Evolutionary conservation across 164 flowering plant genomes (phyloP).

Genomic region (Santalum album): DNA sequence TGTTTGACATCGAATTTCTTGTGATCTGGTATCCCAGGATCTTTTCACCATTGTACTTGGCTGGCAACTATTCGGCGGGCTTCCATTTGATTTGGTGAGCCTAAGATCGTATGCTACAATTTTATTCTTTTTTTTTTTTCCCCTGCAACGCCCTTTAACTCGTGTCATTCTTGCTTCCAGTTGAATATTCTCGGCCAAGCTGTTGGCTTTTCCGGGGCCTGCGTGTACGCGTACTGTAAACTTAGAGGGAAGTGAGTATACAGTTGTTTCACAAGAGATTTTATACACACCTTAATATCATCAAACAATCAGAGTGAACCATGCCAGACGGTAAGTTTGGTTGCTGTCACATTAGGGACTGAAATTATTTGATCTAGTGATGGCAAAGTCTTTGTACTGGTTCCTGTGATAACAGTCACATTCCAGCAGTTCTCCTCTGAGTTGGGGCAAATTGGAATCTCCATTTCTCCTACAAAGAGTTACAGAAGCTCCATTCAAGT

Average conservation of each 20-base stretch:
- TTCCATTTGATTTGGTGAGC: constrained; percentile 93
- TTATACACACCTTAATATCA: too few species aligned
- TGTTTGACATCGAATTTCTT: neutral
- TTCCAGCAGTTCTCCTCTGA: too few species aligned
- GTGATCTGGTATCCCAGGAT: constrained; percentile 35
- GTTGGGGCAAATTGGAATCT: too few species aligned
- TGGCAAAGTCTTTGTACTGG: too few species aligned
- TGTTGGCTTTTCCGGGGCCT: constrained; percentile 85
- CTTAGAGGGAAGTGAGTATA: constrained; percentile 37
- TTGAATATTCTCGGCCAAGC: constrained; percentile 70
- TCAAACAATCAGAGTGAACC: too few species aligned
- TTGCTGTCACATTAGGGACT: too few species aligned
- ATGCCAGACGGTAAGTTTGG: too few species aligned
- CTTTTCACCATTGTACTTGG: constrained; percentile 83
- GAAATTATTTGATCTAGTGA: too few species aligned
- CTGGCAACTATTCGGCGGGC: constrained; percentile 92
- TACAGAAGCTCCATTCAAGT: too few species aligned
- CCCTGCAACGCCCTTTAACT: neutral
- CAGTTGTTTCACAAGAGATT: neutral
- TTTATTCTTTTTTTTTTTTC: neutral
- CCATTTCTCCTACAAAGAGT: too few species aligned
- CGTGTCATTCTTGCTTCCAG: constrained; percentile 30
- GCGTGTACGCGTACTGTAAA: constrained; percentile 72
- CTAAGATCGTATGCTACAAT: neutral
- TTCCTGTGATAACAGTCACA: too few species aligned